Evolutionary conservation across 768 basidiomycete genomes (phyloP), one percentile per base, ranked within the genome.

Genomic region (Rhizopogon vesiculosus): DNA sequence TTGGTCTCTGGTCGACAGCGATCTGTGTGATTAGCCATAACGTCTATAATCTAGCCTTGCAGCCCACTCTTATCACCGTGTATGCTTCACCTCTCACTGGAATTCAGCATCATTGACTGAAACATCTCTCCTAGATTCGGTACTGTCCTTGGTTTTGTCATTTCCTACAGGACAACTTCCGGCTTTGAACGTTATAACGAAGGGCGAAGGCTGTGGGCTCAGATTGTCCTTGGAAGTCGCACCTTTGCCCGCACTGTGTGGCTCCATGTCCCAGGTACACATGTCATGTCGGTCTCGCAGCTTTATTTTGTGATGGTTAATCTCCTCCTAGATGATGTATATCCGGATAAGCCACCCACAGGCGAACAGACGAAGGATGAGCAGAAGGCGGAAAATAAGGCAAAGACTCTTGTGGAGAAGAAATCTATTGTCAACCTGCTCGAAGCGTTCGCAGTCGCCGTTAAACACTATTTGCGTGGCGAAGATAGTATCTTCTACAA

Each of bases 181-280:
- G 85, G 84, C 40, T 87, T 86, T 60, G 86, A 87, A 66, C 73
- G 85, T 18, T 89, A 89, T 66, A 88, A 89, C 54, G 87, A 89
- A 62, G 87, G 87, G 22, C 71, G 87, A 52, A 71, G 78, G 51
- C 70, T 82, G 5, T 89, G 87, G 87, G 83, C 84, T 3, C 80
- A 84, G 57, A 84, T 89, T 18, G 78, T 83, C 45, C 66, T 82
- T 29, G 72, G 61, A 64, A 74, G 64, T 62, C 77, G 86, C 40
- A 83, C 78, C 2, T 75, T 87, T 65, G 77, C 85, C 0, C 74
- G 87, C 16, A 76, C 78, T 0, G 75, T 83, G 7, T 88, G 86
- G 86, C 83, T 87, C 66, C 85, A 86, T 69, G 76, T 87, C 7
- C 80, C 81, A 18, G 75, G 85, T 83, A 62, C 28, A 38, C 60